phyloP scores from a whole-genome alignment of 495 filamentous ascomycete genomes.

The Aspergillus homomorphus region DNA sequence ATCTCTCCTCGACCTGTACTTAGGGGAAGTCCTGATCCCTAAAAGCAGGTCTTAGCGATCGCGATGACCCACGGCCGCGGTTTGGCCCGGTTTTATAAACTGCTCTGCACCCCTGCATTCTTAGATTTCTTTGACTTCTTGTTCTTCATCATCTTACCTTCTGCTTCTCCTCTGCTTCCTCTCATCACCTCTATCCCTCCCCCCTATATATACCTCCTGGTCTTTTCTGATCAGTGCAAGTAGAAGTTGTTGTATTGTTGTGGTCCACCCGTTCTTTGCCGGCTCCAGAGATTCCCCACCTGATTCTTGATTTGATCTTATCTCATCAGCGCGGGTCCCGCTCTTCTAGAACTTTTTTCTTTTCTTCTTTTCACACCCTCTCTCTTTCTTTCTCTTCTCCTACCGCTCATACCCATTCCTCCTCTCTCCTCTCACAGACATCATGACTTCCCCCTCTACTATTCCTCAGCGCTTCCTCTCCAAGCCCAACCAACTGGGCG shows the following conservation, averaged over 20 bases:
- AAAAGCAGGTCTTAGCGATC: conserved; percentile 52
- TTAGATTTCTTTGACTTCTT: background rate
- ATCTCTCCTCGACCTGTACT: conserved; percentile 52
- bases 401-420: conserved; percentile 5
- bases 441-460: conserved; percentile 67
- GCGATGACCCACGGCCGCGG: conserved; percentile 16
- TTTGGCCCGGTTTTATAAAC: conserved; percentile 17
- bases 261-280: background rate
- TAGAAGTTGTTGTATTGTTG: background rate
- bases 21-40: conserved; percentile 47
- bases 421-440: conserved; percentile 11
- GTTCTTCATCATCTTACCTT: conserved; percentile 3
- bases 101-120: background rate
- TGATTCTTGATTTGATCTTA: conserved; percentile 4
- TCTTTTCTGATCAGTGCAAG: background rate
- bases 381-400: conserved; percentile 7
- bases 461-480: conserved; percentile 80
- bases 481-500: conserved; percentile 72
- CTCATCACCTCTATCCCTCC: background rate
- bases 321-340: conserved; percentile 11
- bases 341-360: conserved; percentile 19
- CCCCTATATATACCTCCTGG: background rate
- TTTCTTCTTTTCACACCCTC: conserved; percentile 15
- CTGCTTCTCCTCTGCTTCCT: conserved; percentile 10
- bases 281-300: conserved; percentile 5